A percentile compares a stretch with the other conserved stretches of the same genome.
These are phyloP conservation scores for Spathaspora hagerdaliae DNA, from an alignment of 805 yeast genomes.

Conservation along the genomic window DNA sequence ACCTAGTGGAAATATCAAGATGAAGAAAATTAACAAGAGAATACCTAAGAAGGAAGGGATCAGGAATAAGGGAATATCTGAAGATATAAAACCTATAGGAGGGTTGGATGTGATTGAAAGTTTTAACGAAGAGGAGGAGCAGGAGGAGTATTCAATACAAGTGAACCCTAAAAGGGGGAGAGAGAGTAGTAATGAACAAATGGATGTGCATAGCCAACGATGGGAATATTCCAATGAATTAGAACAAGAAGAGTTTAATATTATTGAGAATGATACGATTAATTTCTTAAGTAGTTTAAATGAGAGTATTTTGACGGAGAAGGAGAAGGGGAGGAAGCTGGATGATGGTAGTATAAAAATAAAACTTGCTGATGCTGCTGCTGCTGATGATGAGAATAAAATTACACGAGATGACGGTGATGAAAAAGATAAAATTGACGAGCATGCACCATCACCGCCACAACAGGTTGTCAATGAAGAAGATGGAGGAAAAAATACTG, in stretches of 20 bases:
- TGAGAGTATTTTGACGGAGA: neutral
- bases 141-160: conserved; percentile 24
- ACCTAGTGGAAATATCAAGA: conserved; percentile 3
- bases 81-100: neutral
- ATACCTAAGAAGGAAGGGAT: neutral
- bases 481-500: neutral
- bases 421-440: neutral
- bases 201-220: conserved; percentile 7
- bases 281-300: conserved; percentile 31
- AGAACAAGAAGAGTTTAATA: conserved; percentile 2
- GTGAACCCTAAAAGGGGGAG: conserved; percentile 1
- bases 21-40: conserved; percentile 7
- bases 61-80: neutral
- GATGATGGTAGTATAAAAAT: neutral
- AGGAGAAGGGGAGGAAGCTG: neutral
- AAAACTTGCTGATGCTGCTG: no score
- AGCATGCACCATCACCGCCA: neutral
- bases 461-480: neutral
- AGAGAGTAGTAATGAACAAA: no score
- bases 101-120: conserved; percentile 14
- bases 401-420: neutral
- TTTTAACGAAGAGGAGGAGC: conserved; percentile 15
- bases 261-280: conserved; percentile 19
- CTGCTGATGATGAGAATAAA: no score
- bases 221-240: conserved; percentile 12